These are phyloP conservation scores for Penicillium sp. DNA, from an alignment of 2,329 filamentous ascomycete genomes.

Conservation along the genomic window DNA sequence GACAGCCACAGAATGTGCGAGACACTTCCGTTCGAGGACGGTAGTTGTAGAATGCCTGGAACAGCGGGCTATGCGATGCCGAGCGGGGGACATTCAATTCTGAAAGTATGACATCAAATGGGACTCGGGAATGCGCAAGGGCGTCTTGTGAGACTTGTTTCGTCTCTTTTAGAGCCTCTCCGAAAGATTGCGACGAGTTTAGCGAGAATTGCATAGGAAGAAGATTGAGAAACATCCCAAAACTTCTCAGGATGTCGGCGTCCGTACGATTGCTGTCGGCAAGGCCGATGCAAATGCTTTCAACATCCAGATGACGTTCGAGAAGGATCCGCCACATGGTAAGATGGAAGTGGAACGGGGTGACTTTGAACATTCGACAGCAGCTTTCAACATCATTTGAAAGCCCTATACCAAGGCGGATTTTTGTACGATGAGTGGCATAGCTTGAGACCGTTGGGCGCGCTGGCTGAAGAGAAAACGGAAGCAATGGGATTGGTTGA, in stretches of 20 bases:
- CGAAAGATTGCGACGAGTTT: slow-evolving; percentile 35
- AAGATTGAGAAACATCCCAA: slow-evolving; percentile 59
- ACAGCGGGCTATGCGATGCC: slow-evolving; percentile 52
- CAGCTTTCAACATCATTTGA: slow-evolving; percentile 23
- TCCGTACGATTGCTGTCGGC: slow-evolving; percentile 54
- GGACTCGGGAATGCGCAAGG: slow-evolving; percentile 52
- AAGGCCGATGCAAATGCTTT: slow-evolving; percentile 56
- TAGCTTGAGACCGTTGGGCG: slow-evolving; percentile 23
- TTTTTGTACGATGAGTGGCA: slow-evolving; percentile 15
- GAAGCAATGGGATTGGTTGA: slow-evolving; percentile 23
- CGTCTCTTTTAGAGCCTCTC: slow-evolving; percentile 36
- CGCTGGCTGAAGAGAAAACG: slow-evolving; percentile 20
- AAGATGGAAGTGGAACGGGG: slow-evolving; percentile 57
- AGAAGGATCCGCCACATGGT: slow-evolving; percentile 50
- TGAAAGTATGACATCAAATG: slow-evolving; percentile 57
- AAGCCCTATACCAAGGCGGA: slow-evolving; percentile 15
- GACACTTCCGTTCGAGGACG: slow-evolving; percentile 42
- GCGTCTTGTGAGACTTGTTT: slow-evolving; percentile 42
- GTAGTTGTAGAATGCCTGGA: slow-evolving; percentile 60
- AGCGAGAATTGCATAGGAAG: slow-evolving; percentile 53
- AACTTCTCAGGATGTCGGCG: slow-evolving; percentile 36
- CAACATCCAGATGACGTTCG: slow-evolving; percentile 40
- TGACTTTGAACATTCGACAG: slow-evolving; percentile 37
- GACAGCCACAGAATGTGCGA: slow-evolving; percentile 30
- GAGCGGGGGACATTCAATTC: slow-evolving; percentile 52